Percentiles rank a stretch among this genome's conserved stretches.
Evolutionary conservation across 768 basidiomycete species (phyloP).

Genomic region (Termitomyces sp.): DNA sequence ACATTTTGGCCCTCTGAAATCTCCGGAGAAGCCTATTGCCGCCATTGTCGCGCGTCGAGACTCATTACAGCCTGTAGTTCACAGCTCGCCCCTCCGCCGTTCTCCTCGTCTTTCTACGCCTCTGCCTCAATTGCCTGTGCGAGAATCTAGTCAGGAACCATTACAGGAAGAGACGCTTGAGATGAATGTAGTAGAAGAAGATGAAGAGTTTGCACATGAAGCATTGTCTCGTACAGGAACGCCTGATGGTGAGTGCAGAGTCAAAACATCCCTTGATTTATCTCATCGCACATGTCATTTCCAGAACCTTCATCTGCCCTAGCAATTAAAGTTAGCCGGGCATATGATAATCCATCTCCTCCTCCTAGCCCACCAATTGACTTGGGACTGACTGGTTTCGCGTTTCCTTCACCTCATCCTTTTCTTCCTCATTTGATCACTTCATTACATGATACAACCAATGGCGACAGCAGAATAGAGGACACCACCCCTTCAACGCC

Average conservation of each 20-base stretch:
- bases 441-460: not conserved
- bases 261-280: slow-evolving; percentile 3
- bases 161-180: not conserved
- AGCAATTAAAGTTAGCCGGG: slow-evolving; percentile 60
- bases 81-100: slow-evolving; percentile 34
- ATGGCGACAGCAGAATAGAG: not conserved
- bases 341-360: slow-evolving; percentile 75
- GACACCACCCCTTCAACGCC: slow-evolving; percentile 1
- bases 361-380: slow-evolving; percentile 22
- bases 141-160: slow-evolving; percentile 2
- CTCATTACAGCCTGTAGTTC: slow-evolving; percentile 17
- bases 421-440: not conserved
- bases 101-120: slow-evolving; percentile 47
- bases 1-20: slow-evolving; percentile 47
- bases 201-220: slow-evolving; percentile 24
- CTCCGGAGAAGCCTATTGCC: slow-evolving; percentile 46
- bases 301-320: slow-evolving; percentile 67
- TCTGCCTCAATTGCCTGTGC: slow-evolving; percentile 21
- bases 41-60: slow-evolving; percentile 25
- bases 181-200: slow-evolving; percentile 21
- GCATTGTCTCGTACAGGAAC: slow-evolving; percentile 36
- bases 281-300: slow-evolving; percentile 5
- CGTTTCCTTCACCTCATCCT: slow-evolving; percentile 3
- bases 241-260: slow-evolving; percentile 44
- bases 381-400: not conserved